Percentiles rank a stretch among this genome's conserved stretches.
Evolutionary conservation across 2,329 filamentous ascomycete species (phyloP).

Genomic region (Aspergillus calidoustus): DNA sequence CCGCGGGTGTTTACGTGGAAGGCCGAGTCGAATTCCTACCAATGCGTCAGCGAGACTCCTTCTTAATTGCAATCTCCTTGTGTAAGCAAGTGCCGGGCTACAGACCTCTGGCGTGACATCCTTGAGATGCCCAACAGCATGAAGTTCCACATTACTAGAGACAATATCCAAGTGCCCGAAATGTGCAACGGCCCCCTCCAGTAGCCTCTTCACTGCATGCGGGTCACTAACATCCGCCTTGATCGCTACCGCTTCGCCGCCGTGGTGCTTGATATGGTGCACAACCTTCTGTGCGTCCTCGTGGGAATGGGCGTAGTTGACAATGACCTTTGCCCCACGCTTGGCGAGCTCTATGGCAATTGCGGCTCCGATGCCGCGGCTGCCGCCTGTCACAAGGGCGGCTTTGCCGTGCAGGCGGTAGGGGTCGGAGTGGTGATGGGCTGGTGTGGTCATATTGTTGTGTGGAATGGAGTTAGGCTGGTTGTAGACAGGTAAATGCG

Average conservation of each 20-base stretch:
- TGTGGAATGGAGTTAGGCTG: no score
- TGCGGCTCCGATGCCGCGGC: conserved; percentile 47
- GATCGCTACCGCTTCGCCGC: conserved; percentile 66
- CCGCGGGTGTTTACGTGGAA: conserved; percentile 67
- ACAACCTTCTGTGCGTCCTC: conserved; percentile 70
- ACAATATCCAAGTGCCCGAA: conserved; percentile 73
- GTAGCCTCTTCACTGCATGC: conserved; percentile 63
- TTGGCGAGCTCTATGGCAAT: conserved; percentile 48
- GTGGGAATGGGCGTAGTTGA: conserved; percentile 61
- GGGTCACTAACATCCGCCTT: conserved; percentile 70
- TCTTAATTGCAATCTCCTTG: no score
- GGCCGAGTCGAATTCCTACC: conserved; percentile 53
- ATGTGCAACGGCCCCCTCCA: conserved; percentile 64
- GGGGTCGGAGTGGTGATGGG: neutral
- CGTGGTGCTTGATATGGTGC: conserved; percentile 66
- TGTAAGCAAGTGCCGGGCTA: no score
- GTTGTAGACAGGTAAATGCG: no score
- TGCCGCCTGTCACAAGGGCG: conserved; percentile 40
- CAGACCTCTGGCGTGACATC: conserved; percentile 29
- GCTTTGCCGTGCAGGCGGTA: conserved; percentile 40
- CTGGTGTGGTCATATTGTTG: neutral
- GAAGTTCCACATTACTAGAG: conserved; percentile 40
- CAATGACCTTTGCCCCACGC: conserved; percentile 45
- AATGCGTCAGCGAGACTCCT: no score
- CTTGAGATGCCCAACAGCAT: conserved; percentile 47